Base-by-base conservation (phyloP, 2,329 filamentous ascomycete genomes). In the Sphaerulina musiva region DNA sequence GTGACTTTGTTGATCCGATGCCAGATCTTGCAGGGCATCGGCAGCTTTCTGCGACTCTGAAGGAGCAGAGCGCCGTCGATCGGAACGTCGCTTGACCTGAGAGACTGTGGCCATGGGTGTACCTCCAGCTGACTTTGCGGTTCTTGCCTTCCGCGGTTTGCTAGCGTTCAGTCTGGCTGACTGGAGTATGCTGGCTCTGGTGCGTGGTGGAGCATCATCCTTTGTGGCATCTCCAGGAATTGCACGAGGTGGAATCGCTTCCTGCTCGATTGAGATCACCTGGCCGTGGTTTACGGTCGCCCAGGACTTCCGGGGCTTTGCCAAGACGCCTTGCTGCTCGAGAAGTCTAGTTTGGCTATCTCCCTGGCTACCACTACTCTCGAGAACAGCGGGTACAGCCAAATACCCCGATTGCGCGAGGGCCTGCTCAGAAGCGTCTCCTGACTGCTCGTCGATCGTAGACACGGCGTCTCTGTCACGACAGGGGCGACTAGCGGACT, bases 271-370 rank as follows among this genome's bases (percentile, higher is more conserved):
- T 7, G 26, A 3, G 5, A 29, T 29, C 26, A 29, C 26, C 26
- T 29, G 26, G 26, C 26, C 26, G 26, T 29, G 26, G 20, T 55
- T 56, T 29, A 57, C 41, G 42, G 54, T 34, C 2, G 48, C 50
- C 56, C 56, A 61, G 7, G 59, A 61, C 26, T 56, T 48, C 23
- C 56, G 59, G 8, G 59, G 54, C 5, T 34, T 51, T 6, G 45
- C 53, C 20, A 48, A 20, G 6, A 58, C 50, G 32, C 54, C 58
- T 53, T 58, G 43, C 6, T 26, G 45, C 14, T 49, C 46, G n/a
- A 56, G 41, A 8, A 57, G 44, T 26, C 49, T 31, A 20, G 17
- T 42, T 31, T 59, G 56, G 43, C 56, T 58, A 39, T 60, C 53
- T 2, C 41, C 47, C 34, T 46, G 36, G 20, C 29, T 38, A 11